Evolutionary conservation across 2,329 filamentous ascomycete genomes (phyloP).

Genomic region (Colletotrichum theobromicola): DNA sequence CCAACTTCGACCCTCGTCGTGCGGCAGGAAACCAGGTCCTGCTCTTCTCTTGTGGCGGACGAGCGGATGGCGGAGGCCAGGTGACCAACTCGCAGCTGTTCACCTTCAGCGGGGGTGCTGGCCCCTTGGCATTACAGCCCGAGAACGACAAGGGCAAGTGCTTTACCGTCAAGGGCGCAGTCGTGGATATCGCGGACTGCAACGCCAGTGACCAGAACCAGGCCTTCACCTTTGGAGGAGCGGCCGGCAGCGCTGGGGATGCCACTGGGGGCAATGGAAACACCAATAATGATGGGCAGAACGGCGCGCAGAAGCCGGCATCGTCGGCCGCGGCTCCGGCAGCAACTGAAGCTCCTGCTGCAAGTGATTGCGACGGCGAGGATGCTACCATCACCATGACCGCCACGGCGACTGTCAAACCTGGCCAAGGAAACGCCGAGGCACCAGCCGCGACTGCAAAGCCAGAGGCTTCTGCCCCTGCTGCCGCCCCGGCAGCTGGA

Average conservation of each 20-base stretch:
- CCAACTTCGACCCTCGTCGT: constrained; percentile 62
- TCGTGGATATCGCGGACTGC: constrained; percentile 50
- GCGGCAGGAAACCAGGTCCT: constrained; percentile 56
- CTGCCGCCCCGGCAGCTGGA: not conserved
- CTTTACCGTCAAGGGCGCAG: constrained; percentile 47
- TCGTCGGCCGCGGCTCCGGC: not conserved
- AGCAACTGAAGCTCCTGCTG: not conserved
- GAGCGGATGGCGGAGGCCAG: constrained; percentile 57
- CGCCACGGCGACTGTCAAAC: not conserved
- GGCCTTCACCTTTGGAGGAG: constrained; percentile 39
- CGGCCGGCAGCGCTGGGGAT: not conserved
- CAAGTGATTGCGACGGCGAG: not conserved
- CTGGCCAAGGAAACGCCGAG: not conserved
- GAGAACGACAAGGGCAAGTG: constrained; percentile 52
- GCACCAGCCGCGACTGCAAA: not conserved
- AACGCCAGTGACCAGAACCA: constrained; percentile 43
- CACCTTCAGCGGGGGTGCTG: constrained; percentile 45
- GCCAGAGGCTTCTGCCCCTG: not conserved
- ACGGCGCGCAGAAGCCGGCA: not conserved
- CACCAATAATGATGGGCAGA: not conserved
- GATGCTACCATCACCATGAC: constrained; percentile 3
- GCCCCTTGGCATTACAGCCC: constrained; percentile 49
- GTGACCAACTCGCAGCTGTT: constrained; percentile 60
- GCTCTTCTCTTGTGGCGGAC: constrained; percentile 64
- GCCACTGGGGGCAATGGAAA: constrained; percentile 14